Percentiles rank a stretch among this genome's conserved stretches.
phyloP scores from a whole-genome alignment of 2,329 filamentous ascomycete species.

The Penicillium sp. region DNA sequence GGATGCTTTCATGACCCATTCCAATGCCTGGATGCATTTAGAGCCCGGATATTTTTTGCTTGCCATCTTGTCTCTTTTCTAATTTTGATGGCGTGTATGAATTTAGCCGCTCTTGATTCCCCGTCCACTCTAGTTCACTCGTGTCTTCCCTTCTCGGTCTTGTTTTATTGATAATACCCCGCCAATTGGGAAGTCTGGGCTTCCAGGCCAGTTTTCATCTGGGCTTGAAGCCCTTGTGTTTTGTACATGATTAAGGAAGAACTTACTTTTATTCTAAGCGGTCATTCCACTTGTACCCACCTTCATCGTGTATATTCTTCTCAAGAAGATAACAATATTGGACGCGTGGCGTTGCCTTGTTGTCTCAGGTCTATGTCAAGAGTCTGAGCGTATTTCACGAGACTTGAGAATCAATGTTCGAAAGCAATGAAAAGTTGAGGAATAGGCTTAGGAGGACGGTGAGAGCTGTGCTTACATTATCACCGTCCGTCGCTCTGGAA shows the following conservation, averaged over 20 bases:
- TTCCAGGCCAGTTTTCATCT: conserved; percentile 2
- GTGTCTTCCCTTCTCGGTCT: conserved; percentile 27
- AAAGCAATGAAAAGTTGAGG: too few species aligned
- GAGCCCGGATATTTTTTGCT: conserved; percentile 12
- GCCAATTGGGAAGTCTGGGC: conserved; percentile 10
- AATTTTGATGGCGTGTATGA: conserved; percentile 21
- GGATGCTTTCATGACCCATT: conserved; percentile 20
- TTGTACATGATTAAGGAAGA: conserved; percentile 15
- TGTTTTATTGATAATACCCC: conserved; percentile 38
- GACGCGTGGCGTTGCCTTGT: too few species aligned
- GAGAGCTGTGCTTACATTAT: too few species aligned
- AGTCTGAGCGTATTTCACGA: too few species aligned
- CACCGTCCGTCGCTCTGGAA: not conserved
- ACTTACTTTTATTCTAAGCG: not conserved
- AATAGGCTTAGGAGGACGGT: not conserved
- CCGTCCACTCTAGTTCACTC: not conserved
- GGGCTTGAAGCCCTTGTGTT: not conserved
- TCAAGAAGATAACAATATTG: too few species aligned
- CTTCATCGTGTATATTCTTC: too few species aligned
- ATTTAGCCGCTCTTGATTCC: conserved; percentile 10
- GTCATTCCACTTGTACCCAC: not conserved
- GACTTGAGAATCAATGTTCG: too few species aligned
- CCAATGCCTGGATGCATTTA: conserved; percentile 23
- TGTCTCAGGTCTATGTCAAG: too few species aligned
- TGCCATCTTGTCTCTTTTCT: conserved; percentile 4